Evolutionary conservation across 2,329 filamentous ascomycete genomes (phyloP), one percentile per base, ranked within the genome.

Genomic region (Aspergillus novofumigatus): DNA sequence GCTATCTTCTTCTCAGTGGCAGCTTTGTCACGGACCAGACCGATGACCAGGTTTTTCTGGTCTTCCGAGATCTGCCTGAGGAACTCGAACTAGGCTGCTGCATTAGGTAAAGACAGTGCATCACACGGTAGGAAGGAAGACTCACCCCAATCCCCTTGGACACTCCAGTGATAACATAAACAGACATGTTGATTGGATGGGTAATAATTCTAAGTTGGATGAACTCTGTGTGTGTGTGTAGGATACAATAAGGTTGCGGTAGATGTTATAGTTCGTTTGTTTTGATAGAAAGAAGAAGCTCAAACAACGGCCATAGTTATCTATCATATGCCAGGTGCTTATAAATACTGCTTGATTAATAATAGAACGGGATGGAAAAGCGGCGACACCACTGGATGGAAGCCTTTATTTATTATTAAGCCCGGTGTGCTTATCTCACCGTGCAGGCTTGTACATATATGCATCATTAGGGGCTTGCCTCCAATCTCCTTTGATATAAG

Each of bases 21-120:
- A 1, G 65, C 59, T 59, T 80, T 81, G 67, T 82, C 65, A 21
- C 81, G 79, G 21, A 79, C 80, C 0, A 82, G 66, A 3, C 80
- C 80, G 51, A 83, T 67, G 49, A 83, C 75, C 0, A 67, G 68
- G 61, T 81, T 81, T n/a, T 63, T 54, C 3, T 75, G 65, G 59
- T 81, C 68, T 21, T 65, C 62, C 1, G 81, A 81, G 3, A 82
- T 60, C 28, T 79, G 71, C n/a, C 67, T 68, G 28, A 84, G 58
- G 64, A 83, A 80, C 58, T 77, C 81, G 52, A 75, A 82, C 23
- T 51, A 42, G 49, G 26, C 35, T 92, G 90, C 42, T 92, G 90
- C 14, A 94, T 75, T 20, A 94, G 80, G 2, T n/a, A 49, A n/a
- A 11, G 29, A 78, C 1, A 92, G 83, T 38, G n/a, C 17, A 17